Evolutionary conservation across 1,139 yeast species (phyloP).

Genomic region (Geotrichum reessii): DNA sequence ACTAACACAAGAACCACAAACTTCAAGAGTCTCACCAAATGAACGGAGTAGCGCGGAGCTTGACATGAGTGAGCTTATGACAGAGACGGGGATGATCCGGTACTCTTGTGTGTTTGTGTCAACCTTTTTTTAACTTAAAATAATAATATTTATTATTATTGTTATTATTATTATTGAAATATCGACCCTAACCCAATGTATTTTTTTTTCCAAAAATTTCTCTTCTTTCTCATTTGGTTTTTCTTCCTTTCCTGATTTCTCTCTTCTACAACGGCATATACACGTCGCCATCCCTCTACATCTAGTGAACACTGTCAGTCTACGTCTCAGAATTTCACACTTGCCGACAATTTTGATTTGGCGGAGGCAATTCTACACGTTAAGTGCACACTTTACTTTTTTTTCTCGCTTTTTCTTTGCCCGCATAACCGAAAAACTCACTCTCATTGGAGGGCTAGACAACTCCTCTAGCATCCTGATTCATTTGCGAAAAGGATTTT

Average conservation of each 20-base stretch:
- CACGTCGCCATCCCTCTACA: neutral
- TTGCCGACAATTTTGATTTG: neutral
- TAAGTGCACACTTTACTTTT: neutral
- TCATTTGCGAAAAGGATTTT: neutral
- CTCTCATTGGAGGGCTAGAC: slow-evolving; percentile 37
- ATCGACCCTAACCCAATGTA: neutral
- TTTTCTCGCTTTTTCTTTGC: neutral
- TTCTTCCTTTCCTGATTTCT: neutral
- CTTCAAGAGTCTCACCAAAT: slow-evolving; percentile 14
- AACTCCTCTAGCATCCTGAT: neutral
- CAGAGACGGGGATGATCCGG: neutral
- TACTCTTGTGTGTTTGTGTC: neutral
- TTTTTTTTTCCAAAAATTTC: neutral
- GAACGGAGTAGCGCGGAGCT: neutral
- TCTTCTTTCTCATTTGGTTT: neutral
- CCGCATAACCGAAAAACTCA: slow-evolving; percentile 56
- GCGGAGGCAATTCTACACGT: neutral
- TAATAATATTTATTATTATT: no score
- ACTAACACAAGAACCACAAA: slow-evolving; percentile 30
- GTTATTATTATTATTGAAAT: no score
- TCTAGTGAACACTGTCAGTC: neutral
- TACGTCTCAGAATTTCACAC: neutral
- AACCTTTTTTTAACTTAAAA: no score
- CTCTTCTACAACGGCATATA: neutral
- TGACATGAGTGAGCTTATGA: neutral